A percentile compares a stretch with the other conserved stretches of the same genome.
These are phyloP conservation scores for Bruguiera hainesii DNA, from an alignment of 441 rosid genomes.

Conservation along the genomic window DNA sequence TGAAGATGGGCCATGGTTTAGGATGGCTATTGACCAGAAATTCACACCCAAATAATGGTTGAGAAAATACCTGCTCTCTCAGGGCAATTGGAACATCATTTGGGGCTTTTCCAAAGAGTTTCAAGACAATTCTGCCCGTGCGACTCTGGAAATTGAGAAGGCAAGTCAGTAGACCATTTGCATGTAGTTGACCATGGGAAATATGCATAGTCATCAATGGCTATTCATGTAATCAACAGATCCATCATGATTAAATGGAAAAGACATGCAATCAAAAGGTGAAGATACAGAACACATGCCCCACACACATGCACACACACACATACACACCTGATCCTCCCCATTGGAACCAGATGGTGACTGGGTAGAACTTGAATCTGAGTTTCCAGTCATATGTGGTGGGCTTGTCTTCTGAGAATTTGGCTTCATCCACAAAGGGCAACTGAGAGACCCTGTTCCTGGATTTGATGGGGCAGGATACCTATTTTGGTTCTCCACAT, in stretches of 20 bases:
- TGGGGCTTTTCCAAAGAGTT: slow-evolving; percentile 89
- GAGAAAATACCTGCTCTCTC: slow-evolving; percentile 61
- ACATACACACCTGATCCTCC: slow-evolving; percentile 49
- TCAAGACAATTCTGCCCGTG: slow-evolving; percentile 73
- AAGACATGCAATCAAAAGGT: neutral
- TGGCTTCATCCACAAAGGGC: slow-evolving; percentile 24
- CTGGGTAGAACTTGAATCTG: slow-evolving; percentile 41
- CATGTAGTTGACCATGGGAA: neutral
- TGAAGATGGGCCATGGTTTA: slow-evolving; percentile 33
- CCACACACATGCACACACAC: too few relatives aligned
- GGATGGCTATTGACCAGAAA: slow-evolving; percentile 19
- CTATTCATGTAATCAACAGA: slow-evolving; percentile 6
- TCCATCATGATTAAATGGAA: neutral
- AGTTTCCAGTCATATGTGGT: slow-evolving; percentile 32
- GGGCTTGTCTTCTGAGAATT: slow-evolving; percentile 33
- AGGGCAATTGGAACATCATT: slow-evolving; percentile 70
- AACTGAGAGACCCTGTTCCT: slow-evolving; percentile 21
- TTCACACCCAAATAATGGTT: slow-evolving; percentile 16
- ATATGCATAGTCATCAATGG: neutral
- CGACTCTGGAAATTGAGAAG: slow-evolving; percentile 50
- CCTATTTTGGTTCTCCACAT: slow-evolving; percentile 22
- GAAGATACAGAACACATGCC: neutral
- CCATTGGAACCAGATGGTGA: slow-evolving; percentile 57
- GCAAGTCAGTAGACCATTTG: too few relatives aligned
- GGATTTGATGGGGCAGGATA: slow-evolving; percentile 20